Evolutionary conservation across 345 rosid genomes (phyloP), one percentile per base, ranked within the genome.

Genomic region (Moricandia moricandioides): DNA sequence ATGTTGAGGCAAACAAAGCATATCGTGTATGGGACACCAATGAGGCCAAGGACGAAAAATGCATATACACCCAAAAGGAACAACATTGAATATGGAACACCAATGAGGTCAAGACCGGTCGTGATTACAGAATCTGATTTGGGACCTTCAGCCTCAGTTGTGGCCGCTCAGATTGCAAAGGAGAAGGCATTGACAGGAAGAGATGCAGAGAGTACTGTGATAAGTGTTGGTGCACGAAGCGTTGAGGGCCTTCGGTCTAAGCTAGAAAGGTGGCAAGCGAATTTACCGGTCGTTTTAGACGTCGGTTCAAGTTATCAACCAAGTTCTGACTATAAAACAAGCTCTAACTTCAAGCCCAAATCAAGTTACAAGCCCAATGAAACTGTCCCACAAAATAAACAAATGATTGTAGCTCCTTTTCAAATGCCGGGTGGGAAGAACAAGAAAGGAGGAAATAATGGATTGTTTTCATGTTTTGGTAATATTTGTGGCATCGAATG

Each of bases 71-170:
- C 82, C 0, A 79, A 74, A 52, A 74, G 75, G n/a, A 69, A 75
- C 7, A 37, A 1, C 13, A 55, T 75, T 10, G 82, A 79, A 37
- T 70, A 74, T 52, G 82, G 82, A 60, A 77, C 79, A 69, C 85
- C 81, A 33, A 75, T 77, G 75, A 80, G 77, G 17, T 71, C 79
- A 0, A 83, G 77, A 16, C 78, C 75, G 1, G 3, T 78, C 1
- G 66, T 85, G 9, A 78, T 78, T 52, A 87, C 94, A 1, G 88
- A 87, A 29, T 88, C 97, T 0, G 97, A 94, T 21, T 59, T 89
- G 35, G 98, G 97, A 1, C 97, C 97, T 0, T 91, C 97, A 0
- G 86, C 97, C 0, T 94, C 97, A 1, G 98, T 88, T 72, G 91
- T 94, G 51, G 98, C 94, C 3, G 92, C 91, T 1, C 86, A 65